Conservation (phyloP, 331 rosid species). For the Telfairia occidentalis region DNA sequence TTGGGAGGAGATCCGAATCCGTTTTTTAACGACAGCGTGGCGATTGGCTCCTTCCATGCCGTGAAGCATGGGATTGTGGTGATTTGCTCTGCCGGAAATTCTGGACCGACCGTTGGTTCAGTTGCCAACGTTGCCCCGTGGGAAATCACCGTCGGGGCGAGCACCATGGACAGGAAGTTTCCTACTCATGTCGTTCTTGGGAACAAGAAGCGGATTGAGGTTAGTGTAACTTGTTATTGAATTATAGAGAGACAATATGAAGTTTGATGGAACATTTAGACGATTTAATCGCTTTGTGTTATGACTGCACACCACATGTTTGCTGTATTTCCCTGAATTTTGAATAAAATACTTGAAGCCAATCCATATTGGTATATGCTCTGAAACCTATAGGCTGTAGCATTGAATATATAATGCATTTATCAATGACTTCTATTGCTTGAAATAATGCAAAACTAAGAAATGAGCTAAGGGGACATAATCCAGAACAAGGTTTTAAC, state of each 20-base stretch:
- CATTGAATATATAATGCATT: neutral
- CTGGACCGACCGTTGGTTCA: constrained; percentile 53
- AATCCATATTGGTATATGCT: neutral
- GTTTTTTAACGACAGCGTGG: constrained; percentile 46
- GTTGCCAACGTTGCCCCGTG: constrained; percentile 53
- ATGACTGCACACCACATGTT: neutral
- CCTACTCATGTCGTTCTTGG: constrained; percentile 46
- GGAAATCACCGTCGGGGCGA: constrained; percentile 77
- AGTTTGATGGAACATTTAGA: neutral
- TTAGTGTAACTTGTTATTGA: constrained; percentile 13
- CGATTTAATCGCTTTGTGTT: neutral
- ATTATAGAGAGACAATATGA: neutral
- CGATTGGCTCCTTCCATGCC: constrained; percentile 88
- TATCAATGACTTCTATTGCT: neutral
- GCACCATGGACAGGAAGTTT: constrained; percentile 81
- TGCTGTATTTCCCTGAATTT: neutral
- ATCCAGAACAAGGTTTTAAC: too few species aligned
- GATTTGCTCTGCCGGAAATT: constrained; percentile 81
- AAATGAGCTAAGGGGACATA: too few species aligned
- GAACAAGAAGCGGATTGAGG: constrained; percentile 37
- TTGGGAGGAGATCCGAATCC: constrained; percentile 45
- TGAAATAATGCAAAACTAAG: neutral
- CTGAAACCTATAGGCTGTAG: neutral
- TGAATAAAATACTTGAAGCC: neutral
- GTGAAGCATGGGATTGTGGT: constrained; percentile 57